Conservation (phyloP, 768 basidiomycete species). For the Serendipita sp. region DNA sequence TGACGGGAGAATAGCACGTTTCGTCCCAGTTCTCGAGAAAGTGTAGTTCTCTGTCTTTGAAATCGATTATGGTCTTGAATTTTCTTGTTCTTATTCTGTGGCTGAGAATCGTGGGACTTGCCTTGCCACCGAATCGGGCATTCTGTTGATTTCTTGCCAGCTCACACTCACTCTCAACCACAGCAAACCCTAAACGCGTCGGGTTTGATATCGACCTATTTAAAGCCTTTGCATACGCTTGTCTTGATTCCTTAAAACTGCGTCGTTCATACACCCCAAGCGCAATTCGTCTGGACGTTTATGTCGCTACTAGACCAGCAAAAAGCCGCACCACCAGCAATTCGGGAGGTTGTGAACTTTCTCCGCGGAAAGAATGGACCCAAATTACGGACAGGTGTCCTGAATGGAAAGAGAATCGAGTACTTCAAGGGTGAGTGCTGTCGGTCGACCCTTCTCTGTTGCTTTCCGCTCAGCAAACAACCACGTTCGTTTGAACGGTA, state of each 20-base stretch:
- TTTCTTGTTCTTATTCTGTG: neutral
- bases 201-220: too few relatives aligned
- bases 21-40: neutral
- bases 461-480: neutral
- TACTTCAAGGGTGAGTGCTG: conserved; percentile 85
- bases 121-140: neutral
- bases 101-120: neutral
- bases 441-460: neutral
- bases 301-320: conserved; percentile 43
- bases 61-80: conserved; percentile 8
- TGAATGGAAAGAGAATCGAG: conserved; percentile 89
- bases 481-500: neutral
- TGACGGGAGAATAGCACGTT: neutral
- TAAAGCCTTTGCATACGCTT: too few relatives aligned
- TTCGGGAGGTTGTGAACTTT: conserved; percentile 73
- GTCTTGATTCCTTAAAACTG: too few relatives aligned
- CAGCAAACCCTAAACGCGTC: neutral
- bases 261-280: too few relatives aligned
- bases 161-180: conserved; percentile 5
- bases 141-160: neutral
- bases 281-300: neutral
- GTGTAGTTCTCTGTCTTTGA: conserved; percentile 3
- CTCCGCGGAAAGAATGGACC: conserved; percentile 75
- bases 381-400: conserved; percentile 75
- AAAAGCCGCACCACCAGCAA: conserved; percentile 59